phyloP scores from a whole-genome alignment of 805 yeast species.

The Cyberlindnera japonica region DNA sequence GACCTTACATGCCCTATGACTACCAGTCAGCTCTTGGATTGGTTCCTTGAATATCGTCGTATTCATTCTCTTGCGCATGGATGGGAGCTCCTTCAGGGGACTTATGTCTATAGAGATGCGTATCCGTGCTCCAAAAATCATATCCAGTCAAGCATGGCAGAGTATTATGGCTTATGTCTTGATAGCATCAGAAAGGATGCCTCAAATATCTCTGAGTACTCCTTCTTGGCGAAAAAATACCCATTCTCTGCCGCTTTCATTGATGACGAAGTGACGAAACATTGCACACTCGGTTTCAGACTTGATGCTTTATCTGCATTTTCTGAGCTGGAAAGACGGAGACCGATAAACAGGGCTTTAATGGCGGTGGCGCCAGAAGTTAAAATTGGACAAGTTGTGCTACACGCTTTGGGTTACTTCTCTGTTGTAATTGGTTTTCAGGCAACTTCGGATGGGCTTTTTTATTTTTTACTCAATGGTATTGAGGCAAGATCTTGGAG shows the following conservation, averaged over 20 bases:
- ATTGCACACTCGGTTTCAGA: constrained; percentile 4
- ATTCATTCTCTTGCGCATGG: constrained; percentile 8
- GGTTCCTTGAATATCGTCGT: constrained; percentile 5
- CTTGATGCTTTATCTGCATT: constrained; percentile 8
- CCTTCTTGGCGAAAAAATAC: constrained; percentile 5
- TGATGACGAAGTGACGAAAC: constrained; percentile 7
- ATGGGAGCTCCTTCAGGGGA: constrained; percentile 5
- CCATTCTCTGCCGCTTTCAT: constrained; percentile 15
- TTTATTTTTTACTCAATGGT: constrained; percentile 12
- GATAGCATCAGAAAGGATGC: not conserved
- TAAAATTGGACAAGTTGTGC: constrained; percentile 12
- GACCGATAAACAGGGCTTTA: constrained; percentile 1
- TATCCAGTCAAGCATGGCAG: constrained; percentile 9
- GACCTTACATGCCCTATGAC: constrained; percentile 10
- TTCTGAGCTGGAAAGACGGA: not conserved
- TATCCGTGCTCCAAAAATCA: constrained; percentile 15
- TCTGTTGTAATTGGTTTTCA: constrained; percentile 8
- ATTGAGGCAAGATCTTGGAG: constrained; percentile 9
- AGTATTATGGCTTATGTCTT: constrained; percentile 4
- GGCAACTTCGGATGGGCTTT: constrained; percentile 1
- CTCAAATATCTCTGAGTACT: not conserved
- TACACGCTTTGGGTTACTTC: constrained; percentile 9
- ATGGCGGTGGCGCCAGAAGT: constrained; percentile 1
- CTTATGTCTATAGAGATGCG: constrained; percentile 3
- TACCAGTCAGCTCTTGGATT: not conserved